Conservation (phyloP, 352 stramenopile genomes). For the Globisporangium paroecandrum region DNA sequence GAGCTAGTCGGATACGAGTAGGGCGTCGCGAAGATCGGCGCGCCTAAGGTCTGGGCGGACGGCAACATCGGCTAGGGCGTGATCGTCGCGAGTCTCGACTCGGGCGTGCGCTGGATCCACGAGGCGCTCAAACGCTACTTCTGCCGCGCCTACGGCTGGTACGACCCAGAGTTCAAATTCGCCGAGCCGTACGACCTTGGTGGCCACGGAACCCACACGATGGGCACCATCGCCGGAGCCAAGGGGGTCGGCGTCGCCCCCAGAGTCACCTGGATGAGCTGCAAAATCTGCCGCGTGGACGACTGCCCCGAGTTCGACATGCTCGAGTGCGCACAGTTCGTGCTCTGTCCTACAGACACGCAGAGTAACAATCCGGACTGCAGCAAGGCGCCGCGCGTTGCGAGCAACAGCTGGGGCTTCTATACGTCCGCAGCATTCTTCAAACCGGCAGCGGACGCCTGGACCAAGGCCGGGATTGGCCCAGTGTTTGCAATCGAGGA, state of each 20-base stretch:
- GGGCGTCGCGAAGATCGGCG: slow-evolving; percentile 17
- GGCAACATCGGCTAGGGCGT: slow-evolving; percentile 18
- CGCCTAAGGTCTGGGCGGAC: slow-evolving; percentile 15
- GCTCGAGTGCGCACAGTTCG: slow-evolving; percentile 5
- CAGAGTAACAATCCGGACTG: slow-evolving; percentile 9
- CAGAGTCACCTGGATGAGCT: slow-evolving; percentile 14
- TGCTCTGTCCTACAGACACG: slow-evolving; percentile 7
- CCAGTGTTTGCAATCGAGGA: slow-evolving; percentile 22
- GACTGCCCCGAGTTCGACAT: slow-evolving; percentile 9
- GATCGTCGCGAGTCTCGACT: slow-evolving; percentile 21
- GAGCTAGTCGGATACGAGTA: slow-evolving; percentile 9
- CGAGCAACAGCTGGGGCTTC: slow-evolving; percentile 23
- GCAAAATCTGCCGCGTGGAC: slow-evolving; percentile 17
- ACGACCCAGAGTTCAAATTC: slow-evolving; percentile 17
- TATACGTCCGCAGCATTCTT: slow-evolving; percentile 6
- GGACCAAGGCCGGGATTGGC: slow-evolving; percentile 25
- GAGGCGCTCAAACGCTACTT: slow-evolving; percentile 22
- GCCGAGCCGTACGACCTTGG: slow-evolving; percentile 16
- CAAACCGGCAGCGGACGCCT: slow-evolving; percentile 16
- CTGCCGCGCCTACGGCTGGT: slow-evolving; percentile 16
- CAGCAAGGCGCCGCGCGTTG: slow-evolving; percentile 13
- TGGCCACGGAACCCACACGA: slow-evolving; percentile 20
- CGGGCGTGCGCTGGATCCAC: slow-evolving; percentile 19
- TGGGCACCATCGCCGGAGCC: slow-evolving; percentile 16
- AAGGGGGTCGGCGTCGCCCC: slow-evolving; percentile 20